Conservation (phyloP, 2,329 filamentous ascomycete species). For the Periconia sp. region DNA sequence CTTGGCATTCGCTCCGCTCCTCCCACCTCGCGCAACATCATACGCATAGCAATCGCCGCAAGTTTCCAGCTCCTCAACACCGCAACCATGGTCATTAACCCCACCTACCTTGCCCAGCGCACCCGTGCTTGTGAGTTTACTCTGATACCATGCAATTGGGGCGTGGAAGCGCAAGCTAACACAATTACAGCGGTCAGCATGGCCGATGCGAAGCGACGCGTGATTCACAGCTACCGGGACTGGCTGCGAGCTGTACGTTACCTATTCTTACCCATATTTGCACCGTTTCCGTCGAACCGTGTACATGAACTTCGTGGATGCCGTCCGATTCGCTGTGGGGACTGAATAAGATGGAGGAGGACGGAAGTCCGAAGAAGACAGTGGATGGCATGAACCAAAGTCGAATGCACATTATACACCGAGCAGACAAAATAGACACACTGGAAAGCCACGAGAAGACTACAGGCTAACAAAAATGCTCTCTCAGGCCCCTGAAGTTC, state of each 20-base stretch:
- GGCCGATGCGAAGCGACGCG: conserved; percentile 83
- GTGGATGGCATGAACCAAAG: background rate
- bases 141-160: conserved; percentile 15
- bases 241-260: conserved; percentile 91
- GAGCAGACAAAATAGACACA: background rate
- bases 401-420: background rate
- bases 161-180: conserved; percentile 17
- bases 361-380: background rate
- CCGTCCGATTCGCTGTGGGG: background rate
- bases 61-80: conserved; percentile 28
- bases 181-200: conserved; percentile 73
- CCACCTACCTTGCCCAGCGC: conserved; percentile 77
- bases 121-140: conserved; percentile 53
- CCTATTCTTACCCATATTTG: conserved; percentile 4
- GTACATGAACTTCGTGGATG: no score
- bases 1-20: conserved; percentile 25
- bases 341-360: background rate
- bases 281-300: no score
- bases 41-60: conserved; percentile 36
- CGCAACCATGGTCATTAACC: conserved; percentile 75
- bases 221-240: conserved; percentile 86
- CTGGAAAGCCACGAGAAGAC: conserved; percentile 13
- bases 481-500: conserved; percentile 86
- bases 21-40: conserved; percentile 23
- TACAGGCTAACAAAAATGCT: background rate